phyloP scores from a whole-genome alignment of 176 grass and related monocot species.

The Eragrostis nindensis region DNA sequence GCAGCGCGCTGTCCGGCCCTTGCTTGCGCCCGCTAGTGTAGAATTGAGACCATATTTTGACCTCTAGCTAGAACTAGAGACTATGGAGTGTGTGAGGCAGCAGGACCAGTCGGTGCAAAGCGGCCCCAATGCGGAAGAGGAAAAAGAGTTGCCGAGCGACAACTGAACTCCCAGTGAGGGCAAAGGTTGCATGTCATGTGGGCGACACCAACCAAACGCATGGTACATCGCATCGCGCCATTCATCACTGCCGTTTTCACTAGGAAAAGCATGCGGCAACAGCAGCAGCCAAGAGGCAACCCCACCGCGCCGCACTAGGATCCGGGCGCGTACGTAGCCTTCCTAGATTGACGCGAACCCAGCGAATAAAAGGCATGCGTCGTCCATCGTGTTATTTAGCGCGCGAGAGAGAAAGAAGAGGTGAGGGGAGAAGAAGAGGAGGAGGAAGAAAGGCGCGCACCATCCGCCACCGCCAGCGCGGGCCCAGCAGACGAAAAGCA shows the following conservation, averaged over 20 bases:
- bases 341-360: background rate
- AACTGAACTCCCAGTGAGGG: background rate
- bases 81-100: background rate
- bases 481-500: background rate
- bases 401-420: too few species aligned
- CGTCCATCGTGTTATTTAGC: background rate
- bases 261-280: slow-evolving; percentile 31
- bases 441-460: background rate
- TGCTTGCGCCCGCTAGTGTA: background rate
- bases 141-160: background rate
- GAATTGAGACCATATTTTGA: background rate
- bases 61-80: background rate
- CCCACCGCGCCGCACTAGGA: background rate
- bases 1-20: background rate
- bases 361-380: background rate
- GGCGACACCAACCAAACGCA: background rate
- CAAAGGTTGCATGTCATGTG: background rate
- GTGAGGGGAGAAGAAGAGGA: too few species aligned
- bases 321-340: background rate
- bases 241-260: slow-evolving; percentile 12
- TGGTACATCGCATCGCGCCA: background rate
- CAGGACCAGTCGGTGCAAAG: slow-evolving; percentile 24
- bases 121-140: background rate
- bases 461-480: slow-evolving; percentile 1
- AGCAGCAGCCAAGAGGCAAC: background rate